phyloP scores from a whole-genome alignment of 2,329 filamentous ascomycete genomes.

The Colletotrichum sp. region DNA sequence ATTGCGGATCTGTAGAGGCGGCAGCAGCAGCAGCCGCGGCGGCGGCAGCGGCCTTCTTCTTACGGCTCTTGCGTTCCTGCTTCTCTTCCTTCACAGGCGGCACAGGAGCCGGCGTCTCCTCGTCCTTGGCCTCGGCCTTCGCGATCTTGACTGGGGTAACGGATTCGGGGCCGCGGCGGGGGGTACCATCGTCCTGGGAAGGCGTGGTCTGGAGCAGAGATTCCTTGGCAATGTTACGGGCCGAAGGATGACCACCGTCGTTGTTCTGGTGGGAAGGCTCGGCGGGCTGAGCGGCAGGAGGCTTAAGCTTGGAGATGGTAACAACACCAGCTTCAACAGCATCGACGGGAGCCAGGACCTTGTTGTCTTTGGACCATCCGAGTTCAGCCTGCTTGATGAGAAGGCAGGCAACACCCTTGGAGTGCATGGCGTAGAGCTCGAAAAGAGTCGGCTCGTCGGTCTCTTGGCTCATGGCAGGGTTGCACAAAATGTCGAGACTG shows the following conservation, averaged over 20 bases:
- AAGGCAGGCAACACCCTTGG: constrained; percentile 91
- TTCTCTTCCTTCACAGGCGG: constrained; percentile 52
- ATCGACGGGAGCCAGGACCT: constrained; percentile 80
- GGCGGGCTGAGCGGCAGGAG: constrained; percentile 49
- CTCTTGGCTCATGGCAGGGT: constrained; percentile 66
- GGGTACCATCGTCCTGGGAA: constrained; percentile 32
- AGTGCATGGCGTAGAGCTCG: constrained; percentile 97
- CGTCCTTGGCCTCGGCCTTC: constrained; percentile 54
- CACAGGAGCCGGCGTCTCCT: constrained; percentile 46
- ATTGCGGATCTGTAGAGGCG: constrained; percentile 48
- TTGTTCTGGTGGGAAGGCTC: constrained; percentile 45
- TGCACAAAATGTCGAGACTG: constrained; percentile 87
- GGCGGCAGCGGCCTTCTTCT: constrained; percentile 69
- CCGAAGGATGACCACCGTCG: constrained; percentile 31
- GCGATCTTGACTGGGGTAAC: constrained; percentile 39
- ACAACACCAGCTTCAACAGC: constrained; percentile 78
- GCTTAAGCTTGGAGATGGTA: constrained; percentile 73
- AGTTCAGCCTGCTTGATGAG: constrained; percentile 87
- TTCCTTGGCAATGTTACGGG: constrained; percentile 39
- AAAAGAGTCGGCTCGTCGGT: constrained; percentile 79
- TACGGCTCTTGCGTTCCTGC: constrained; percentile 64
- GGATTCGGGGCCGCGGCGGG: constrained; percentile 36
- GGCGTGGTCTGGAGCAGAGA: constrained; percentile 29
- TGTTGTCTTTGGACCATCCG: constrained; percentile 90
- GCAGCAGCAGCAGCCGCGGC: constrained; percentile 40